Evolutionary conservation across 2,329 filamentous ascomycete genomes (phyloP), one percentile per base, ranked within the genome.

Genomic region (Exophiala aquamarina): DNA sequence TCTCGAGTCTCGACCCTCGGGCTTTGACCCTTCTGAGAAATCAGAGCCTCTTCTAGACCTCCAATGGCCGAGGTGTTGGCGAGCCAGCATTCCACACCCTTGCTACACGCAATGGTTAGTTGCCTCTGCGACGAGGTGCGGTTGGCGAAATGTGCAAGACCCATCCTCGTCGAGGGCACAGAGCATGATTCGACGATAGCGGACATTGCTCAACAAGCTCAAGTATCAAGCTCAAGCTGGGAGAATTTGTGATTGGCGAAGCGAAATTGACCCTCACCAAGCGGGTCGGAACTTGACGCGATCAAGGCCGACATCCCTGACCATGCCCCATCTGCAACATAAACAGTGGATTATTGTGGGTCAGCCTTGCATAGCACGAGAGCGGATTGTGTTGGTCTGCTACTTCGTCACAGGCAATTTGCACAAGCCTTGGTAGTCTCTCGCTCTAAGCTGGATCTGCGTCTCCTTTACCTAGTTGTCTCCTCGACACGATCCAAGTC

Each of bases 341-440:
- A 43, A 55, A 52, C 52, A 52, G 52, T 51, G 35, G 35, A 37
- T 20, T 13, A 18, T n/a, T 13, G 33, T 41, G 41, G 48, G 41
- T 31, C 44, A 28, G 52, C 52, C 52, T 55, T 55, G 52, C 52
- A 52, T 55, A 42, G 52, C 43, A 49, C 41, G 37, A 49, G 42
- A 41, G n/a, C 42, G 36, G 46, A 21, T 39, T 36, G 18, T 42
- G 29, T 29, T 31, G 39, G 29, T 41, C 31, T 29, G n/a, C 19
- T 21, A 14, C 48, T 39, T 47, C 34, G 39, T 52, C 48, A 48
- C 51, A 50, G 45, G 34, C 46, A 50, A 52, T 50, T 54, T 52
- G 47, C 47, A 34, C 44, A 45, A 19, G 26, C 37, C 36, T 36
- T 41, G 15, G n/a, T 42, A 20, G 23, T 29, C 38, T 34, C 23